These are phyloP conservation scores for Simplicillium sp. DNA, from an alignment of 2,329 filamentous ascomycete species.

Conservation along the genomic window DNA sequence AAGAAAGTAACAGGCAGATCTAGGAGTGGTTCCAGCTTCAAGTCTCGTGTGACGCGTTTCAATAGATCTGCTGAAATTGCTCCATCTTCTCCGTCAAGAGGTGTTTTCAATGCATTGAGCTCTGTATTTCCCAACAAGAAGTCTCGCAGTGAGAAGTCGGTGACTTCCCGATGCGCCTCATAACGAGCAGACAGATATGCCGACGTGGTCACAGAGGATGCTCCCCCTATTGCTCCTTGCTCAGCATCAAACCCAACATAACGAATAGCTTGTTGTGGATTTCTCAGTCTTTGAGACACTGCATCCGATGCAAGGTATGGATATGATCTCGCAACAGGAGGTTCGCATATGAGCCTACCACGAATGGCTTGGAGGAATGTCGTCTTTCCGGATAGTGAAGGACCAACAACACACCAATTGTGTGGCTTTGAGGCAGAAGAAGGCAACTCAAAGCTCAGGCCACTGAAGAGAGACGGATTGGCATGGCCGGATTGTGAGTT, in stretches of 20 bases:
- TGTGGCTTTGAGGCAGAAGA: conserved; percentile 40
- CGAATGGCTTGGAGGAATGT: conserved; percentile 71
- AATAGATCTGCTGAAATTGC: conserved; percentile 41
- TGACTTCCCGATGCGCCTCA: conserved; percentile 76
- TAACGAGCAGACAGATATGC: conserved; percentile 86
- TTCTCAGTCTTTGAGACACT: conserved; percentile 45
- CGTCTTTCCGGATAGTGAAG: conserved; percentile 70
- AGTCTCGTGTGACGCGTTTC: conserved; percentile 54
- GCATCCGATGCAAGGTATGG: conserved; percentile 63
- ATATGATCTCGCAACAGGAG: conserved; percentile 66
- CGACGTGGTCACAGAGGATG: conserved; percentile 50
- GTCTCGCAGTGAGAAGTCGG: conserved; percentile 75
- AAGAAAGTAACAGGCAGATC: conserved; percentile 80
- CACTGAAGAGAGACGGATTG: conserved; percentile 66
- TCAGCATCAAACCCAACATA: conserved; percentile 88
- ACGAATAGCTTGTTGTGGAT: conserved; percentile 60
- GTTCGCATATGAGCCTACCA: conserved; percentile 66
- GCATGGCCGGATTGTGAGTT: conserved; percentile 34
- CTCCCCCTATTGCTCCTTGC: conserved; percentile 40
- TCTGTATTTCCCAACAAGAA: conserved; percentile 77
- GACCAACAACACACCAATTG: conserved; percentile 79
- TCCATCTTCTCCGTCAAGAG: conserved; percentile 33
- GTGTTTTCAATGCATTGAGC: conserved; percentile 56
- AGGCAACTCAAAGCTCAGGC: conserved; percentile 61
- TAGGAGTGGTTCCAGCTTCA: conserved; percentile 60